Conservation (phyloP, 2,329 filamentous ascomycete genomes). For the Stachybotrys elegans region DNA sequence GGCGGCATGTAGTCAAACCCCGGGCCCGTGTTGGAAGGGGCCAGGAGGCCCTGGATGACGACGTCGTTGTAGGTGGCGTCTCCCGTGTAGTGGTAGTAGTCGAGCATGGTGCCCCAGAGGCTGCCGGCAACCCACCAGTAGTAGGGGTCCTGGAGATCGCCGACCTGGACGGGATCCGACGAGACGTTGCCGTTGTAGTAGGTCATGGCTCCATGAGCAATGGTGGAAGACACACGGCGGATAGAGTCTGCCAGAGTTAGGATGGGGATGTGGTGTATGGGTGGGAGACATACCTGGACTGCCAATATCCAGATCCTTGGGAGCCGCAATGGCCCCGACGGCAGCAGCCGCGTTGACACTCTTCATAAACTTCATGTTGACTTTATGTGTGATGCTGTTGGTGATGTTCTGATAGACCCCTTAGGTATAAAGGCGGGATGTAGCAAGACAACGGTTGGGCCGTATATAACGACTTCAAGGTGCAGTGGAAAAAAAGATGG, state of each 20-base stretch:
- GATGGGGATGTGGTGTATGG: neutral
- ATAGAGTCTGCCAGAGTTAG: conserved; percentile 47
- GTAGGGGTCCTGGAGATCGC: conserved; percentile 60
- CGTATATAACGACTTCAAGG: too few species aligned
- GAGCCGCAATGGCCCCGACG: conserved; percentile 22
- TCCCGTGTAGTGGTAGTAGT: conserved; percentile 64
- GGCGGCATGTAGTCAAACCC: conserved; percentile 56
- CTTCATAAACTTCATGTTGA: conserved; percentile 20
- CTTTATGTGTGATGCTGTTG: too few species aligned
- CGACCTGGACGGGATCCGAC: conserved; percentile 47
- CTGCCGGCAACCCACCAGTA: conserved; percentile 66
- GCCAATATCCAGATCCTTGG: conserved; percentile 34
- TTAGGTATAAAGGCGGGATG: too few species aligned
- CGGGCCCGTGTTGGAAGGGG: conserved; percentile 49
- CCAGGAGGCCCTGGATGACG: conserved; percentile 53
- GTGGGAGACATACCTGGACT: conserved; percentile 24
- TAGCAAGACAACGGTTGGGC: too few species aligned
- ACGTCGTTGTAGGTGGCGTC: conserved; percentile 58
- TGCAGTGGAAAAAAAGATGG: too few species aligned
- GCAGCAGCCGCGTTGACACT: conserved; percentile 17
- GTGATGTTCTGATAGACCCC: too few species aligned
- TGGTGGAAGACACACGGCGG: conserved; percentile 52
- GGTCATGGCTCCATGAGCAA: conserved; percentile 57
- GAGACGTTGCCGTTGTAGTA: conserved; percentile 60
- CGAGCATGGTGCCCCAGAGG: conserved; percentile 62